These are phyloP conservation scores for Cystobasidium onofrii DNA, from an alignment of 768 basidiomycete genomes.

Conservation along the genomic window DNA sequence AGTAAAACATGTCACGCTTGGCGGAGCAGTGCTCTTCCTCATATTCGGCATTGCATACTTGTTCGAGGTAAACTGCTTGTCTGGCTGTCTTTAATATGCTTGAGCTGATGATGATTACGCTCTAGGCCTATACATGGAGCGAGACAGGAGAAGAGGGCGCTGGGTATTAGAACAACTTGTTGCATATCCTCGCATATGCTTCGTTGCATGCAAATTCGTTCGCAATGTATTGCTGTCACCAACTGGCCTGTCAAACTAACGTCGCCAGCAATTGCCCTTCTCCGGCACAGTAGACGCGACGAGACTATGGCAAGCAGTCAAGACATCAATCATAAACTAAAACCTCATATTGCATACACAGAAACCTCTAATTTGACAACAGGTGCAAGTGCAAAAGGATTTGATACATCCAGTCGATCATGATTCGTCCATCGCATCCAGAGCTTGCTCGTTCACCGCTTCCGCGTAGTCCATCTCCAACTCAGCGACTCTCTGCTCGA, in stretches of 20 bases:
- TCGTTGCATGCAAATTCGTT: not conserved
- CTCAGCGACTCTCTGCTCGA: conserved; percentile 33
- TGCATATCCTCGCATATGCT: not conserved
- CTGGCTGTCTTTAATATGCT: not conserved
- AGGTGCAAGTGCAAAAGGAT: not conserved
- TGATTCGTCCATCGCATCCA: conserved; percentile 13
- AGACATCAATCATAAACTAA: no score
- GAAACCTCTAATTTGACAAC: not conserved
- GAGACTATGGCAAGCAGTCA: no score
- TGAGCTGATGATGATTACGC: not conserved
- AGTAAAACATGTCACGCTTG: conserved; percentile 82
- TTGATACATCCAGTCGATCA: not conserved
- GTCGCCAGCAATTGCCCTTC: no score
- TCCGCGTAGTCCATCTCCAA: conserved; percentile 36
- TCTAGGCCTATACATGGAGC: conserved; percentile 24
- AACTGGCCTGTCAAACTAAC: no score
- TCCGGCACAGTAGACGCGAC: no score
- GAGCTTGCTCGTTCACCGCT: conserved; percentile 32
- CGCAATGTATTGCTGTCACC: not conserved
- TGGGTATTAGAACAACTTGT: not conserved
- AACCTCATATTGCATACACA: not conserved
- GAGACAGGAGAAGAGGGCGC: not conserved
- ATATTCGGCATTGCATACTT: conserved; percentile 56
- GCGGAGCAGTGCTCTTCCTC: conserved; percentile 72
- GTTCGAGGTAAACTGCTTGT: conserved; percentile 21